Conservation (phyloP, 2,329 filamentous ascomycete genomes). For the Colletotrichum caudatum region DNA sequence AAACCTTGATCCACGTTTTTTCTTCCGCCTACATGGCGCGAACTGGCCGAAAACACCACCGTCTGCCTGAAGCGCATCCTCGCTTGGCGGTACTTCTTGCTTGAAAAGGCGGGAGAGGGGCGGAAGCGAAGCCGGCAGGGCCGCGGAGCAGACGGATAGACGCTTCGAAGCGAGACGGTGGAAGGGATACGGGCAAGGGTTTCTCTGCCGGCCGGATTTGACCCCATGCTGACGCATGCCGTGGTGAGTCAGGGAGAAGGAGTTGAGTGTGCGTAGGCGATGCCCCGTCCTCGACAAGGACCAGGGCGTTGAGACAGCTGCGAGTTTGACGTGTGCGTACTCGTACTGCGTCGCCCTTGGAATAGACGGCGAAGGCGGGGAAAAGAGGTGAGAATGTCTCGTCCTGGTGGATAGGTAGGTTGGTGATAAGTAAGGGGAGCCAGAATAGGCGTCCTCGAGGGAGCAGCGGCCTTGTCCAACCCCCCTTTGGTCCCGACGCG, state of each 20-base stretch:
- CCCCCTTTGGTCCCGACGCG: background rate
- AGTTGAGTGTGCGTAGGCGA: background rate
- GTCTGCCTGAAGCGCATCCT: background rate
- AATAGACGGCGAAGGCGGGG: constrained; percentile 5
- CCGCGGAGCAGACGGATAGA: background rate
- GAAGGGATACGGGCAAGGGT: background rate
- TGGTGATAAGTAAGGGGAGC: too few relatives aligned
- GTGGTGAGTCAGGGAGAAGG: background rate
- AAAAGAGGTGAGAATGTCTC: background rate
- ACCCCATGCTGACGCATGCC: background rate
- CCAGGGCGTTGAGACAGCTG: background rate
- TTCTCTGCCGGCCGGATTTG: background rate
- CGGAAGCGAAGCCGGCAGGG: background rate
- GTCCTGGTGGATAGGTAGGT: background rate
- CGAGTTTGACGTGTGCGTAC: background rate
- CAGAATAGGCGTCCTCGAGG: background rate
- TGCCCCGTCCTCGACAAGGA: background rate
- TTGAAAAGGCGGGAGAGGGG: background rate
- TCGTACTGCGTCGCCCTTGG: background rate
- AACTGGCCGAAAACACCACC: background rate
- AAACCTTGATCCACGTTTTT: background rate
- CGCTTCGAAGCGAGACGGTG: background rate
- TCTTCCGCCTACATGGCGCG: background rate
- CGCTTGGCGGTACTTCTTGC: background rate
- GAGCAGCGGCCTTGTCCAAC: background rate